A percentile compares a stretch with the other conserved stretches of the same genome.
Conservation (phyloP, 1,139 yeast species). For the Debaryomyces subglobosus region DNA sequence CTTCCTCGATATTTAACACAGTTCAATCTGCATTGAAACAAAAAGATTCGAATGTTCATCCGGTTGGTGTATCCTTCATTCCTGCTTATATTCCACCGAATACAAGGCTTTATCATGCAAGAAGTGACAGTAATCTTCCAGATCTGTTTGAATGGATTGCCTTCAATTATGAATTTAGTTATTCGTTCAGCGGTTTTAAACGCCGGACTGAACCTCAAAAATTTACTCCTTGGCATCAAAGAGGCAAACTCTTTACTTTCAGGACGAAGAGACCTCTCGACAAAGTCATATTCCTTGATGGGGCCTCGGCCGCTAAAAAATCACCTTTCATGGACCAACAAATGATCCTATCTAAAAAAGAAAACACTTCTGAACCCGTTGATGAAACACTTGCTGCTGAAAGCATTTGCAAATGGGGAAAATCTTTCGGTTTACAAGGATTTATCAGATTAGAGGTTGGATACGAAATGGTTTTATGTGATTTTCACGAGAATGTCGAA, state of each 20-base stretch:
- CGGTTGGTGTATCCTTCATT: neutral
- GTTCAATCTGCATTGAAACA: neutral
- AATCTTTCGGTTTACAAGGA: conserved; percentile 52
- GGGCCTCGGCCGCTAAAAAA: neutral
- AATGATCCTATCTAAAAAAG: too few relatives aligned
- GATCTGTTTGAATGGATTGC: neutral
- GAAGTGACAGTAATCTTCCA: neutral
- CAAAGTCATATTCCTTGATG: neutral
- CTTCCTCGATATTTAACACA: neutral
- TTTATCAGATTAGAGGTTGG: conserved; percentile 56
- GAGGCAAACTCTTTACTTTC: neutral
- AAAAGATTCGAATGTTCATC: neutral
- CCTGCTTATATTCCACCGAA: neutral
- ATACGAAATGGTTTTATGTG: conserved; percentile 57
- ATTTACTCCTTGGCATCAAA: neutral
- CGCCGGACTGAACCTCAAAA: too few relatives aligned
- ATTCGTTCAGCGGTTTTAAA: neutral
- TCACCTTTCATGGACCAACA: neutral
- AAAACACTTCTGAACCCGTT: neutral
- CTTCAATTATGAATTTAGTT: neutral
- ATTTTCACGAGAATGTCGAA: conserved; percentile 41
- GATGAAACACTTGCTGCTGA: neutral
- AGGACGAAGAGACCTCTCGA: neutral
- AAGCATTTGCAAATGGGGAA: conserved; percentile 54
- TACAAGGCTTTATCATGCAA: neutral